Evolutionary conservation across 2,329 filamentous ascomycete genomes (phyloP).

Genomic region (Cephalotrichum gorgonifer): DNA sequence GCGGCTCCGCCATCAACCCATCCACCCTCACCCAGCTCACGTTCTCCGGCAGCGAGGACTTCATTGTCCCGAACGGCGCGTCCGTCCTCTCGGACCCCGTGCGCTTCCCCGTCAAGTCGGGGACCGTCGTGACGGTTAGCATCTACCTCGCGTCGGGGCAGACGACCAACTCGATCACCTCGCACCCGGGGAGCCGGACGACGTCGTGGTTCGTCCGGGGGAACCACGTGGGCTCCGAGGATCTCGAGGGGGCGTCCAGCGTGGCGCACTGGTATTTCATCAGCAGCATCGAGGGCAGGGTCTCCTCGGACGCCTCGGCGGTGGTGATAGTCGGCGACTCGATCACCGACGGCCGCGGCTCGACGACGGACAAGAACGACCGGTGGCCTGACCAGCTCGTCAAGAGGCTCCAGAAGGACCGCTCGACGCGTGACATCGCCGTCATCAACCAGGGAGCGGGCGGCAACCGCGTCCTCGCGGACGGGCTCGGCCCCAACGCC

Average conservation of each 20-base stretch:
- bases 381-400: conserved; percentile 33
- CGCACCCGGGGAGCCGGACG: conserved; percentile 51
- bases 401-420: conserved; percentile 27
- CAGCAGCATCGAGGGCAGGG: conserved; percentile 44
- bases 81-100: conserved; percentile 50
- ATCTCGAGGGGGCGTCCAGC: conserved; percentile 20
- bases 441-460: conserved; percentile 53
- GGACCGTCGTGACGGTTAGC: conserved; percentile 40
- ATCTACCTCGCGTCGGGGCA: conserved; percentile 50
- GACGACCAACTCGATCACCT: conserved; percentile 41
- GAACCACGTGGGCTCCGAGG: conserved; percentile 32
- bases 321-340: conserved; percentile 54
- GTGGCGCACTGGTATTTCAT: conserved; percentile 49
- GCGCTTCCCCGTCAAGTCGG: conserved; percentile 34
- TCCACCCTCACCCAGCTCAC: conserved; percentile 38
- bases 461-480: conserved; percentile 49
- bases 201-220: conserved; percentile 43
- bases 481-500: conserved; percentile 49
- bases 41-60: conserved; percentile 41
- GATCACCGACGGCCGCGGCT: conserved; percentile 55
- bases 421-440: conserved; percentile 28
- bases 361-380: conserved; percentile 47
- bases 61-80: conserved; percentile 41
- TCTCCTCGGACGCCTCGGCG: conserved; percentile 23
- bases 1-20: conserved; percentile 34